A percentile compares a stretch with the other conserved stretches of the same genome.
Evolutionary conservation across 2,329 filamentous ascomycete species (phyloP).

Genomic region (Alternaria consortialis): DNA sequence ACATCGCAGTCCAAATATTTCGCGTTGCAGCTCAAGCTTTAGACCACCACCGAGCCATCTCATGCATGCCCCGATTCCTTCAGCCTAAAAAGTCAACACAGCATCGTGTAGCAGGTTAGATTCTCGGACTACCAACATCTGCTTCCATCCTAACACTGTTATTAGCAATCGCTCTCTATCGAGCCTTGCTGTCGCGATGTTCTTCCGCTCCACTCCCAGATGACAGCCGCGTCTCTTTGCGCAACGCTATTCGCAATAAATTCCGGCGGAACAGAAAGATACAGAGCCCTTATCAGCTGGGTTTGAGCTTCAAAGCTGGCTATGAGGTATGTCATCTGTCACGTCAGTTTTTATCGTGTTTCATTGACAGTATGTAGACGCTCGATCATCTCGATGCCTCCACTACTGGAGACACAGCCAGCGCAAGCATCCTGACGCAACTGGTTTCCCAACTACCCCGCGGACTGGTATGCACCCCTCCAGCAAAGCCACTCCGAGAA

Average conservation of each 20-base stretch:
- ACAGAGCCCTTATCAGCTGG: constrained; percentile 67
- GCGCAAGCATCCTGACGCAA: constrained; percentile 30
- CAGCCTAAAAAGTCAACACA: constrained; percentile 58
- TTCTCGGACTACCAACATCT: background rate
- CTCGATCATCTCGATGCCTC: constrained; percentile 56
- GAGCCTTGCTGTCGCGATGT: constrained; percentile 71
- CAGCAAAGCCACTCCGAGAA: constrained; percentile 8
- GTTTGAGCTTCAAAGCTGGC: constrained; percentile 70
- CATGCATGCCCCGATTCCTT: constrained; percentile 58
- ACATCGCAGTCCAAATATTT: constrained; percentile 23
- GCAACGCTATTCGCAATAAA: constrained; percentile 66
- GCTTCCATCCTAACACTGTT: background rate
- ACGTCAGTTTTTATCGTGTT: background rate
- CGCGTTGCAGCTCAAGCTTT: constrained; percentile 13
- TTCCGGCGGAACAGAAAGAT: constrained; percentile 69
- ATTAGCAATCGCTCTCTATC: constrained; percentile 74
- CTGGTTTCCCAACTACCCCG: constrained; percentile 52
- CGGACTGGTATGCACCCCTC: constrained; percentile 41
- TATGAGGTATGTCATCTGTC: constrained; percentile 64
- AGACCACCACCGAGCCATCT: constrained; percentile 21
- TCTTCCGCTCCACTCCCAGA: constrained; percentile 62
- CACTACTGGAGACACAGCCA: constrained; percentile 42
- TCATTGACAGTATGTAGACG: constrained; percentile 38
- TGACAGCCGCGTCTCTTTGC: constrained; percentile 62
- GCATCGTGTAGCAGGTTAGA: constrained; percentile 63